Evolutionary conservation across 2,329 filamentous ascomycete species (phyloP).

Genomic region (Whalleya microplaca): DNA sequence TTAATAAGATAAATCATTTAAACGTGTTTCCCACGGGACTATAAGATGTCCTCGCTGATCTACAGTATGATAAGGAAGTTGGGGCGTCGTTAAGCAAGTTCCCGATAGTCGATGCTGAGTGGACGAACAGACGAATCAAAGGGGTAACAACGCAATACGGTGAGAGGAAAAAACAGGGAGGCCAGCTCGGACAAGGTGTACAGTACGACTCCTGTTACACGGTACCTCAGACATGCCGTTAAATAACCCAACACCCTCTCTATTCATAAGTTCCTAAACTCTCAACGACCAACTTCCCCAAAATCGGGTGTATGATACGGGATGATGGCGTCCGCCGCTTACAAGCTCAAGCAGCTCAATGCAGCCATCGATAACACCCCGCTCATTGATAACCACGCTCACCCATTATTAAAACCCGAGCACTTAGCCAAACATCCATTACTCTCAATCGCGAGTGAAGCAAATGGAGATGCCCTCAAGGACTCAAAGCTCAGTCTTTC

Average conservation of each 20-base stretch:
- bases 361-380: conserved; percentile 57
- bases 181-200: too few relatives aligned
- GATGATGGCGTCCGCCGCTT: conserved; percentile 21
- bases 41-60: too few relatives aligned
- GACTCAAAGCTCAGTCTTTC: conserved; percentile 66
- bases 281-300: neutral
- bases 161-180: too few relatives aligned
- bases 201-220: too few relatives aligned
- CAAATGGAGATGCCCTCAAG: conserved; percentile 67
- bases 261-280: too few relatives aligned
- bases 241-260: too few relatives aligned
- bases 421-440: conserved; percentile 52
- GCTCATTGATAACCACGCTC: conserved; percentile 75
- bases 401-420: conserved; percentile 64
- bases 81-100: neutral
- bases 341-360: conserved; percentile 17
- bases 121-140: neutral
- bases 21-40: too few relatives aligned
- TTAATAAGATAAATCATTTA: too few relatives aligned
- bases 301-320: neutral
- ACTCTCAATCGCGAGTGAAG: conserved; percentile 72
- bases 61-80: neutral
- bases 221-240: too few relatives aligned
- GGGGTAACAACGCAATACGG: neutral
- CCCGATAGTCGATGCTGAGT: too few relatives aligned